Percentiles rank a stretch among this genome's conserved stretches.
These are phyloP conservation scores for Gloeophyllum trabeum DNA, from an alignment of 768 basidiomycete genomes.

Conservation along the genomic window DNA sequence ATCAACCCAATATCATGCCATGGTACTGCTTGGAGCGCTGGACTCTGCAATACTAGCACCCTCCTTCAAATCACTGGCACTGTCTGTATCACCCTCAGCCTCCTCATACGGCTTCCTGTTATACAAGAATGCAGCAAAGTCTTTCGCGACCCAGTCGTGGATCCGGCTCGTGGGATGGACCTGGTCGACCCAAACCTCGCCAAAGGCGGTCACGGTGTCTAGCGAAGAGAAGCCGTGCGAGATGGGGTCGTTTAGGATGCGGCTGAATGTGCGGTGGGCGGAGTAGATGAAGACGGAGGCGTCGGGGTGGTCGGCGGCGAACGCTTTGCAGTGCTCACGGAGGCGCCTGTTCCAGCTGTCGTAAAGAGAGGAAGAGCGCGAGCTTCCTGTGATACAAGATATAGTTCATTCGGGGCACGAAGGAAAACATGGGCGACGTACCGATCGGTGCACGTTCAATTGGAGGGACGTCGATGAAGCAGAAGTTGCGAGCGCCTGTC, in stretches of 20 bases:
- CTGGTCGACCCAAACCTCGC: slow-evolving; percentile 38
- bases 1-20: too few species aligned
- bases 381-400: too few species aligned
- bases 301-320: slow-evolving; percentile 29
- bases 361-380: too few species aligned
- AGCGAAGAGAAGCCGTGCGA: slow-evolving; percentile 24
- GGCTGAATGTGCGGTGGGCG: slow-evolving; percentile 31
- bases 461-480: slow-evolving; percentile 51
- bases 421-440: slow-evolving; percentile 5
- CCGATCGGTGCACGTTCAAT: slow-evolving; percentile 35
- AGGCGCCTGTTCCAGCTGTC: slow-evolving; percentile 36
- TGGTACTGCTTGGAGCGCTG: too few species aligned
- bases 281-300: slow-evolving; percentile 38
- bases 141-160: slow-evolving; percentile 35
- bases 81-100: too few species aligned
- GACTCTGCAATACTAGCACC: too few species aligned
- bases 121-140: slow-evolving; percentile 27
- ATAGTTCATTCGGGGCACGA: too few species aligned
- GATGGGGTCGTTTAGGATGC: slow-evolving; percentile 33
- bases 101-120: neutral
- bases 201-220: slow-evolving; percentile 21
- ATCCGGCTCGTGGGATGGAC: slow-evolving; percentile 42
- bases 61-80: too few species aligned
- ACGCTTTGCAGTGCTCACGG: slow-evolving; percentile 18
- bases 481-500: slow-evolving; percentile 35